Evolutionary conservation across 1,284 basidiomycete genomes (phyloP), one percentile per base, ranked within the genome.

Genomic region (Malassezia brasiliensis): DNA sequence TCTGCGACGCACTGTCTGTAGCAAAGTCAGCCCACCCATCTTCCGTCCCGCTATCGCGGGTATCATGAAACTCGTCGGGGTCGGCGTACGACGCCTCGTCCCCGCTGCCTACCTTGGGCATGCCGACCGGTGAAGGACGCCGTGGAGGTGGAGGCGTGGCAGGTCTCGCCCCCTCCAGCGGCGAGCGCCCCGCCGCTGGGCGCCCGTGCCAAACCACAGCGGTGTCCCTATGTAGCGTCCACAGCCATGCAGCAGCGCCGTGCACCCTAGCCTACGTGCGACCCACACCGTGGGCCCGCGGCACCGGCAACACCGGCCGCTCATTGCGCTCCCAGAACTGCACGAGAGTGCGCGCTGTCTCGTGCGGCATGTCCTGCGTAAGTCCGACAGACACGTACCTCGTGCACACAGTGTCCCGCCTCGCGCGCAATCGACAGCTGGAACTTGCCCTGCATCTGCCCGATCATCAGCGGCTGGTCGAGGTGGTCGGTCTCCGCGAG

Each of bases 271-370:
- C 2, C 42, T 47, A 53, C 7, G 38, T 10, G 56, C 62, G 54
- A 2, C 67, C 65, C 1, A 68, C 65, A 36, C 63, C 63, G 32
- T 62, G 65, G 36, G 66, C 34, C n/a, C 57, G 40, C 42, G 60
- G 59, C 22, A 62, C 25, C 15, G 59, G 54, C 7, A 64, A 44
- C 19, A 47, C 39, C n/a, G 64, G 47, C 9, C 47, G 36, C 31
- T 94, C 89, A 71, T 96, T 94, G 46, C 91, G 78, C 67, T 80
- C 81, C 89, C 90, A 96, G 73, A 96, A 96, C 47, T 88, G 85
- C 2, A 89, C 81, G 41, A 96, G 72, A 30, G 87, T 83, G 57
- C 85, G 82, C 0, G 90, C 90, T 1, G 90, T 78, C 11, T 28
- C 25, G 10, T 34, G 12, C 6, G 55, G 50, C 40, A 20, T 17